phyloP scores from a whole-genome alignment of 805 yeast species.

The Cyberlindnera maclurae region DNA sequence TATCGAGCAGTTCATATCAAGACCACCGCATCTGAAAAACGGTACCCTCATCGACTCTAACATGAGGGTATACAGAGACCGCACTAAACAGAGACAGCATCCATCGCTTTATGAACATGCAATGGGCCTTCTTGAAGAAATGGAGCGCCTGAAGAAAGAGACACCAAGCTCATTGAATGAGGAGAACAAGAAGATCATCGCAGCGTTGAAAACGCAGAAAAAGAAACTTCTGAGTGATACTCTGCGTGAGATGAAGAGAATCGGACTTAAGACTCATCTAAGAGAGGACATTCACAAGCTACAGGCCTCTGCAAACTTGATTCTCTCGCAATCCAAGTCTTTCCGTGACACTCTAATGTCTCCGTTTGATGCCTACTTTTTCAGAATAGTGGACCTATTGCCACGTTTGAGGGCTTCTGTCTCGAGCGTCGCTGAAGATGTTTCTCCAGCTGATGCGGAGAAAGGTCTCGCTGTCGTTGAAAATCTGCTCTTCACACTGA shows the following conservation, averaged over 20 bases:
- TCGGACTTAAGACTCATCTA: constrained; percentile 67
- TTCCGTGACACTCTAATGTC: constrained; percentile 34
- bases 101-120: constrained; percentile 53
- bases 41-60: constrained; percentile 43
- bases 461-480: constrained; percentile 75
- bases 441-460: constrained; percentile 66
- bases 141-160: constrained; percentile 59
- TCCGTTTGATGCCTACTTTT: constrained; percentile 50
- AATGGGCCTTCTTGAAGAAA: constrained; percentile 43
- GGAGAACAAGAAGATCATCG: constrained; percentile 63
- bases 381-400: constrained; percentile 65
- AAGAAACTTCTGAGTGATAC: constrained; percentile 70
- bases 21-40: constrained; percentile 53
- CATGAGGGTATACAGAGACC: constrained; percentile 42
- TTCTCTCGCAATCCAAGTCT: constrained; percentile 49
- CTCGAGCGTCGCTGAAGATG: constrained; percentile 56
- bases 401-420: constrained; percentile 72
- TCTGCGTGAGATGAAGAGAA: constrained; percentile 60
- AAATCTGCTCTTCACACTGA: constrained; percentile 52
- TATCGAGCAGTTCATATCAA: constrained; percentile 42
- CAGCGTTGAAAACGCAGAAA: constrained; percentile 77
- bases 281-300: constrained; percentile 58
- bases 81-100: constrained; percentile 26
- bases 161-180: constrained; percentile 71
- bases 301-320: constrained; percentile 54